phyloP scores from a whole-genome alignment of 1,139 yeast genomes.

The Geotrichum klebahnii region DNA sequence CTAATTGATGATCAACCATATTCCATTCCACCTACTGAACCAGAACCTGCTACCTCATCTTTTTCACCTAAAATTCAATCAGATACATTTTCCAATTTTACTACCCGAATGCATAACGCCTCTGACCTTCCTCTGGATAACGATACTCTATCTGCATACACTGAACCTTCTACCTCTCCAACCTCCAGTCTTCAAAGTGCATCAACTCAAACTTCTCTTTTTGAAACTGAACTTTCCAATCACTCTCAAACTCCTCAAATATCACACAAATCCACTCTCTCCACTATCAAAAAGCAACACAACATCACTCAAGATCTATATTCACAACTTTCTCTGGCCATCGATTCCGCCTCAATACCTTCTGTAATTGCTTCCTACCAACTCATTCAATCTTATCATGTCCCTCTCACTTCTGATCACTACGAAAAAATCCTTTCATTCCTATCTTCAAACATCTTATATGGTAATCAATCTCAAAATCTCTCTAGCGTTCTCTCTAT shows the following conservation, averaged over 20 bases:
- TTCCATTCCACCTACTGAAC: neutral
- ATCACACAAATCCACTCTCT: no score
- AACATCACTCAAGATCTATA: neutral
- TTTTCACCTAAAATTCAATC: neutral
- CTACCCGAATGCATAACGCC: no score
- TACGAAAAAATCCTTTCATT: constrained; percentile 4
- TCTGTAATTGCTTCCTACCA: constrained; percentile 15
- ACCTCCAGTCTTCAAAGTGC: neutral
- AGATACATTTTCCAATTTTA: no score
- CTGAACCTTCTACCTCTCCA: neutral
- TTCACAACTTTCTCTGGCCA: constrained; percentile 6
- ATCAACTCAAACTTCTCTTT: constrained; percentile 7
- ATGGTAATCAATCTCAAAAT: constrained; percentile 5
- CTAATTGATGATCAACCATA: neutral
- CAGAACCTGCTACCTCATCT: no score
- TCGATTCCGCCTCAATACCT: constrained; percentile 5
- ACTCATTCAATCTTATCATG: constrained; percentile 7
- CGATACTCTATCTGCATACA: neutral
- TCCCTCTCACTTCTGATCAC: constrained; percentile 1
- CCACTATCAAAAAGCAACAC: neutral
- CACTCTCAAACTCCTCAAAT: no score
- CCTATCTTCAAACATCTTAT: constrained; percentile 9
- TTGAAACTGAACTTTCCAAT: neutral
- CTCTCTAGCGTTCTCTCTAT: constrained; percentile 11
- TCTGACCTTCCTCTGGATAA: neutral